Percentiles rank a stretch among this genome's conserved stretches.
phyloP scores from a whole-genome alignment of 495 filamentous ascomycete genomes.

The Tricharina praecox region DNA sequence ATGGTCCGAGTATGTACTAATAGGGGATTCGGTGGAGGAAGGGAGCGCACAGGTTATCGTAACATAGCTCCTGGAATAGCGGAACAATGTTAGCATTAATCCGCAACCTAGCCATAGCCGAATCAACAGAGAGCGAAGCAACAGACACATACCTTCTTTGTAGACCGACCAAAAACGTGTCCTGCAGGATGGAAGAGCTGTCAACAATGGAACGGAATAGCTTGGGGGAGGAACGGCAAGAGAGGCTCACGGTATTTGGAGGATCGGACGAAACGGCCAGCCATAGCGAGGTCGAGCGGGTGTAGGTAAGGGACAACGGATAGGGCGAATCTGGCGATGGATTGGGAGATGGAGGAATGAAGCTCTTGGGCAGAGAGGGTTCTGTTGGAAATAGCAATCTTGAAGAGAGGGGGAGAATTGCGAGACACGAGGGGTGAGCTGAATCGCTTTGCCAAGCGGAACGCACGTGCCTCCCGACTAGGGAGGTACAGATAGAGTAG shows the following conservation, averaged over 20 bases:
- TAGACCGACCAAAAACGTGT: slow-evolving; percentile 91
- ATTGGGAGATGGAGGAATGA: background rate
- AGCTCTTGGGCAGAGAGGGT: too few species aligned
- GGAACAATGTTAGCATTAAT: too few species aligned
- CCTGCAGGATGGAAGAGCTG: slow-evolving; percentile 37
- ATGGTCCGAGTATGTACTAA: background rate
- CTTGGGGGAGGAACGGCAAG: too few species aligned
- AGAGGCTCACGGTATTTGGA: slow-evolving; percentile 85
- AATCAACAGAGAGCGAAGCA: too few species aligned
- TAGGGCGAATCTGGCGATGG: too few species aligned
- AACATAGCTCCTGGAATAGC: slow-evolving; percentile 74
- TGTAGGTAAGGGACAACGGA: too few species aligned
- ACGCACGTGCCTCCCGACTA: background rate
- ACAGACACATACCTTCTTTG: slow-evolving; percentile 65
- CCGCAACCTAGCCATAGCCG: background rate
- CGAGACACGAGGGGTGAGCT: background rate
- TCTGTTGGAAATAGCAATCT: too few species aligned
- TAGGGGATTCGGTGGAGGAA: background rate
- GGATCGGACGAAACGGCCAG: slow-evolving; percentile 91
- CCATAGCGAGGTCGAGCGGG: slow-evolving; percentile 44
- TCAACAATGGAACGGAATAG: too few species aligned
- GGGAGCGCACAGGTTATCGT: slow-evolving; percentile 65
- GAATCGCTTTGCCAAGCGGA: background rate
- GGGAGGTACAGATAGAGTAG: too few species aligned
- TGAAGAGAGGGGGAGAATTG: background rate